Evolutionary conservation across 1,284 basidiomycete species (phyloP).

Genomic region (Sporisorium scitamineum): DNA sequence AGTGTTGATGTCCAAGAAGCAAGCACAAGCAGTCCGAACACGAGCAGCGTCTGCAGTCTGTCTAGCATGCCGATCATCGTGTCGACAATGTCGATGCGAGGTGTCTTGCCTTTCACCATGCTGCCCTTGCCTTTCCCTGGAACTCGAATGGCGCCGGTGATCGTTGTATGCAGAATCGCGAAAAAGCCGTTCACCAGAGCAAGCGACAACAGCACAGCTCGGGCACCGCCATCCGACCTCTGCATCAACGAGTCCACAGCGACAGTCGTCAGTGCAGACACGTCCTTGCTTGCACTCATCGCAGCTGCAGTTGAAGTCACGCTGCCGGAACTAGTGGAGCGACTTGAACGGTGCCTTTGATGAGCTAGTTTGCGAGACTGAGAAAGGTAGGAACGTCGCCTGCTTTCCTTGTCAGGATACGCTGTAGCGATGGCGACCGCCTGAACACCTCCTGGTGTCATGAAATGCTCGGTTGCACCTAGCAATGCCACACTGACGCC

Average conservation of each 20-base stretch:
- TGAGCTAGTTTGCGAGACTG: slow-evolving; percentile 17
- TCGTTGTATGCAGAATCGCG: slow-evolving; percentile 10
- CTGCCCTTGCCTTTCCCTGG: not conserved
- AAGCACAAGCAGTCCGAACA: slow-evolving; percentile 30
- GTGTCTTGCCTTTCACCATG: not conserved
- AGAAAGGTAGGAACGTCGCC: slow-evolving; percentile 9
- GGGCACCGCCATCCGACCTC: slow-evolving; percentile 8
- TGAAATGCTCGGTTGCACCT: slow-evolving; percentile 26
- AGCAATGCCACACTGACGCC: slow-evolving; percentile 24
- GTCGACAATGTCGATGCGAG: slow-evolving; percentile 14
- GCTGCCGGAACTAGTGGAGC: slow-evolving; percentile 16
- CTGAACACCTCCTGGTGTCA: slow-evolving; percentile 18
- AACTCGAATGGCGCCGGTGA: slow-evolving; percentile 8
- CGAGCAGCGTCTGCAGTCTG: slow-evolving; percentile 31
- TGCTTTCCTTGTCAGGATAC: slow-evolving; percentile 7
- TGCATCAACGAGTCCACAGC: slow-evolving; percentile 11
- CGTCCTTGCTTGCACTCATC: not conserved
- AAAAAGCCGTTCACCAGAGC: slow-evolving; percentile 32
- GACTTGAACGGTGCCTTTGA: slow-evolving; percentile 19
- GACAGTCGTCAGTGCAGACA: slow-evolving; percentile 1
- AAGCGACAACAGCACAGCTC: slow-evolving; percentile 22
- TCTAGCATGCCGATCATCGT: slow-evolving; percentile 26
- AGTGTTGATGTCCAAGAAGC: slow-evolving; percentile 32
- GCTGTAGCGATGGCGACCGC: slow-evolving; percentile 10
- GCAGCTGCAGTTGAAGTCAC: not conserved